These are phyloP conservation scores for Xanthoconium separans DNA, from an alignment of 1,284 basidiomycete species.

Conservation along the genomic window DNA sequence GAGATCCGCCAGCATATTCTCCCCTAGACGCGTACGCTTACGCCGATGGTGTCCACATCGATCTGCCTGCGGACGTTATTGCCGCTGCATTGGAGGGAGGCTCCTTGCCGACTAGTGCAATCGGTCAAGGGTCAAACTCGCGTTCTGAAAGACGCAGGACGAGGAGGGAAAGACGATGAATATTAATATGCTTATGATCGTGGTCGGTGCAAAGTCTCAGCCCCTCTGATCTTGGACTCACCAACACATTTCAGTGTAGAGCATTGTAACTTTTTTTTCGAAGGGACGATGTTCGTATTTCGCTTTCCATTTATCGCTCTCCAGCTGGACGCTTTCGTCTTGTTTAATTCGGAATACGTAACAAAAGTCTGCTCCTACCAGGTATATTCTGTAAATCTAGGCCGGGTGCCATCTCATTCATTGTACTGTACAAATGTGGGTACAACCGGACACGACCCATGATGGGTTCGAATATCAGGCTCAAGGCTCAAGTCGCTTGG, in stretches of 20 bases:
- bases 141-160: constrained; percentile 57
- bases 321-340: constrained; percentile 22
- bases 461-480: background rate
- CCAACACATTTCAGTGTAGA: constrained; percentile 14
- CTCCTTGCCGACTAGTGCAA: constrained; percentile 52
- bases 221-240: constrained; percentile 9
- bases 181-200: constrained; percentile 1
- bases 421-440: background rate
- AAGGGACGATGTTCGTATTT: constrained; percentile 22
- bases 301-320: constrained; percentile 26
- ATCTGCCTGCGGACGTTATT: constrained; percentile 80
- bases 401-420: constrained; percentile 4
- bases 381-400: constrained; percentile 23
- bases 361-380: constrained; percentile 14
- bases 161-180: constrained; percentile 51
- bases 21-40: constrained; percentile 78
- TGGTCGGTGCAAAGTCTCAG: constrained; percentile 12
- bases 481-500: constrained; percentile 76
- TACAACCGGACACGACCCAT: background rate
- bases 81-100: constrained; percentile 74
- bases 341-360: constrained; percentile 25
- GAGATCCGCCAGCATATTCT: constrained; percentile 79
- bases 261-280: constrained; percentile 23
- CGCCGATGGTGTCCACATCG: constrained; percentile 77
- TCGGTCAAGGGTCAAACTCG: constrained; percentile 48